phyloP scores from a whole-genome alignment of 345 rosid species.

The Arabidopsis arenosa region DNA sequence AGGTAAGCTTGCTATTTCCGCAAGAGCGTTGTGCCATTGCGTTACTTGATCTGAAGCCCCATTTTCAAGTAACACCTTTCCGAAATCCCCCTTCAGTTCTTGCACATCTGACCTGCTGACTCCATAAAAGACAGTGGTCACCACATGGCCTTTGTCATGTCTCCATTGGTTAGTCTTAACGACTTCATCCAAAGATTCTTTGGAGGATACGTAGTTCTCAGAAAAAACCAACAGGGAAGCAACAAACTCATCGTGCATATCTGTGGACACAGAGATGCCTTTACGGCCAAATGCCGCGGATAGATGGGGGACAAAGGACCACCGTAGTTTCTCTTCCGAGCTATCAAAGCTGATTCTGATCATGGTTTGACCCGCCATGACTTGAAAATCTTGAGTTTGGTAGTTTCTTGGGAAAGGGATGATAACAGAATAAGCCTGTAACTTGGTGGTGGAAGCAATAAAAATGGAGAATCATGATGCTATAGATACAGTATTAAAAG shows the following conservation, averaged over 20 bases:
- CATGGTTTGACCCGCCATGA: constrained; percentile 8
- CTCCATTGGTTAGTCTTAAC: constrained; percentile 2
- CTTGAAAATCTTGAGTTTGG: constrained; percentile 11
- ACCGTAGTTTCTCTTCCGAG: constrained; percentile 27
- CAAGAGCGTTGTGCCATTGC: constrained; percentile 11
- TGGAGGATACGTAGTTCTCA: constrained; percentile 11
- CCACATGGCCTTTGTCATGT: constrained; percentile 9
- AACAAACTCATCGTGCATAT: neutral
- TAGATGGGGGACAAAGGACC: constrained; percentile 27
- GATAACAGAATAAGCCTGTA: neutral
- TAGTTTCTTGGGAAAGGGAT: neutral
- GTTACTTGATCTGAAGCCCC: neutral
- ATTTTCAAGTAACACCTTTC: neutral
- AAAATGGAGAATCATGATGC: no score
- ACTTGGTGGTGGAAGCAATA: neutral
- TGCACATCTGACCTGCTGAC: constrained; percentile 15
- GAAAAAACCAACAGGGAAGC: constrained; percentile 2
- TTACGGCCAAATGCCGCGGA: constrained; percentile 23
- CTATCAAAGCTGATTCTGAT: constrained; percentile 22
- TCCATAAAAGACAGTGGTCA: constrained; percentile 26
- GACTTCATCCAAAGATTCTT: constrained; percentile 11
- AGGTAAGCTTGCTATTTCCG: neutral
- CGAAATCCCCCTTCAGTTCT: neutral
- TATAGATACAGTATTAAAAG: no score
- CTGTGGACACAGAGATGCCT: constrained; percentile 13